These are phyloP conservation scores for Penicillium rolfsii DNA, from an alignment of 2,329 filamentous ascomycete genomes.

Conservation along the genomic window DNA sequence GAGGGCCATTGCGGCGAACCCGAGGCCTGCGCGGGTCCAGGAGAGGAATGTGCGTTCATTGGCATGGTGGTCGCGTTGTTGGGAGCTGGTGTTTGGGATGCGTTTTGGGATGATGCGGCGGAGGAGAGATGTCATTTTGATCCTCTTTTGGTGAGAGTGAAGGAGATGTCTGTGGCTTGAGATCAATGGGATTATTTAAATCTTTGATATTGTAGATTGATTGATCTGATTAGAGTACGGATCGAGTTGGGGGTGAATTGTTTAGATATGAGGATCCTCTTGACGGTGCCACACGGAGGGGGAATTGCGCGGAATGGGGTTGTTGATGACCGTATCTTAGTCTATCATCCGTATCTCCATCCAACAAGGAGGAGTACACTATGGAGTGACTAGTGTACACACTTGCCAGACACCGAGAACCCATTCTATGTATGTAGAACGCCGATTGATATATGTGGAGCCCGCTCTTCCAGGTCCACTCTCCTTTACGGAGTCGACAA, in stretches of 20 bases:
- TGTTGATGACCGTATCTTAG: constrained; percentile 7
- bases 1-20: constrained; percentile 37
- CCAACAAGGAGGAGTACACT: too few relatives aligned
- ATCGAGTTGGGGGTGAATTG: too few relatives aligned
- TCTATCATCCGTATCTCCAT: too few relatives aligned
- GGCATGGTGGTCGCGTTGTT: constrained; percentile 39
- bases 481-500: too few relatives aligned
- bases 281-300: not conserved
- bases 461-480: not conserved
- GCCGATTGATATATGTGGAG: not conserved
- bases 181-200: not conserved
- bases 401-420: not conserved
- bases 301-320: constrained; percentile 11
- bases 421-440: not conserved
- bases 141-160: not conserved
- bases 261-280: not conserved
- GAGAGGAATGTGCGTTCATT: constrained; percentile 42
- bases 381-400: not conserved
- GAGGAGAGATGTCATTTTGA: constrained; percentile 21
- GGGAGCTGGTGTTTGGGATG: constrained; percentile 35
- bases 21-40: constrained; percentile 40
- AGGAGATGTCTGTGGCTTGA: not conserved
- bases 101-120: constrained; percentile 30
- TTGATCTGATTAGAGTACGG: too few relatives aligned
- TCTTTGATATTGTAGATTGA: too few relatives aligned